Evolutionary conservation across 2,329 filamentous ascomycete species (phyloP).

Genomic region (Rugonectria rugulosa): DNA sequence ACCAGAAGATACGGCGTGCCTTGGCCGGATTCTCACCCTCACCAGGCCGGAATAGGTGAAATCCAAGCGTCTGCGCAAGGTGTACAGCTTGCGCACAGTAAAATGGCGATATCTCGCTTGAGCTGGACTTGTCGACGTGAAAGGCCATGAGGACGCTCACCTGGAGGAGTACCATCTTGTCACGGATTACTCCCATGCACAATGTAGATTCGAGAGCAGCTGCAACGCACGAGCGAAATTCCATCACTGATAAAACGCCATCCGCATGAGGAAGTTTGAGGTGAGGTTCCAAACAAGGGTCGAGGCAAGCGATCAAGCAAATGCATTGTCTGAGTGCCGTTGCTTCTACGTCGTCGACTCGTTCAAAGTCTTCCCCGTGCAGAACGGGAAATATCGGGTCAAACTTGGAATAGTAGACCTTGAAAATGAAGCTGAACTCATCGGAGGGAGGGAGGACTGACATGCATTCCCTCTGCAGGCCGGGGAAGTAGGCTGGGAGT

Average conservation of each 20-base stretch:
- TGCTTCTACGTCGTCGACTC: constrained; percentile 1
- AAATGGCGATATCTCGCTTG: constrained; percentile 6
- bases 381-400: constrained; percentile 9
- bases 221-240: constrained; percentile 7
- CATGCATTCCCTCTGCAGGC: constrained; percentile 11
- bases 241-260: background rate
- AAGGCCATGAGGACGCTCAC: constrained; percentile 10
- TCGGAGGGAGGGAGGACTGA: constrained; percentile 2
- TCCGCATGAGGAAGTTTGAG: constrained; percentile 5
- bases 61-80: constrained; percentile 6
- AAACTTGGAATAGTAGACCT: constrained; percentile 8
- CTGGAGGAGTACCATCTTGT: constrained; percentile 11
- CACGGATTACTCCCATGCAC: constrained; percentile 7
- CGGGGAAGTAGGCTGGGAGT: background rate
- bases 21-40: background rate
- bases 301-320: constrained; percentile 3
- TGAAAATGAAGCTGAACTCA: background rate
- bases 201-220: constrained; percentile 1
- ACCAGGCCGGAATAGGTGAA: constrained; percentile 7
- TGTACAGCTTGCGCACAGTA: constrained; percentile 8
- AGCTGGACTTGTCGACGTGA: constrained; percentile 6
- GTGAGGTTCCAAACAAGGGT: background rate
- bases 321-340: constrained; percentile 9
- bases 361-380: background rate
- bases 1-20: constrained; percentile 8